Conservation (phyloP, 1,284 basidiomycete species). For the Wallemia mellicola region DNA sequence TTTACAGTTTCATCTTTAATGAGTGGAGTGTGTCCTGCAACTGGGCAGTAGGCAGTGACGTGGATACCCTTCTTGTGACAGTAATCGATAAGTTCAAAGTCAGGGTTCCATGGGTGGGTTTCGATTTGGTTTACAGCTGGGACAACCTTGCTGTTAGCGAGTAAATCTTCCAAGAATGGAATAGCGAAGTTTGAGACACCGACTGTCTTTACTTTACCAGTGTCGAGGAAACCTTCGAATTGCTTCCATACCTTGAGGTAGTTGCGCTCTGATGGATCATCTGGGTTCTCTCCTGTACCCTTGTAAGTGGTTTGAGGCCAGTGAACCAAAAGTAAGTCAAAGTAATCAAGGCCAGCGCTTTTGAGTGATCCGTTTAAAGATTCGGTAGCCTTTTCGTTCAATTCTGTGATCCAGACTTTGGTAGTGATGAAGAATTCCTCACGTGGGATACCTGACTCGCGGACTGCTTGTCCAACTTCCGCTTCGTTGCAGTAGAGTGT, state of each 20-base stretch:
- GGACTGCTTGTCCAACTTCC: not conserved
- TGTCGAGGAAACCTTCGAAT: not conserved
- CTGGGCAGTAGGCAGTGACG: constrained; percentile 53
- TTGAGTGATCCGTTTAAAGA: not conserved
- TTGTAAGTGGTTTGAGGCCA: not conserved
- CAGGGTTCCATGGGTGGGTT: constrained; percentile 39
- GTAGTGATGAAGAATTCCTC: not conserved
- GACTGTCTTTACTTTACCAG: not conserved
- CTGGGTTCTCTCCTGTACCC: not conserved
- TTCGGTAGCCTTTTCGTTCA: not conserved
- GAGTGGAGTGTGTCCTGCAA: constrained; percentile 37
- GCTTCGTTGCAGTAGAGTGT: not conserved
- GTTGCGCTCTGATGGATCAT: not conserved
- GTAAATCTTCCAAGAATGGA: constrained; percentile 33
- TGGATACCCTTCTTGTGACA: constrained; percentile 42
- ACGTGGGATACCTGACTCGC: not conserved
- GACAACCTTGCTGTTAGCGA: constrained; percentile 38
- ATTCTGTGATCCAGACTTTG: not conserved
- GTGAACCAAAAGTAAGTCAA: not conserved
- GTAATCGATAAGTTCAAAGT: constrained; percentile 35
- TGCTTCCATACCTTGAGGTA: not conserved
- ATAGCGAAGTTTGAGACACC: constrained; percentile 49
- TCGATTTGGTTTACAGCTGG: constrained; percentile 62
- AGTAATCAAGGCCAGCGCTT: not conserved
- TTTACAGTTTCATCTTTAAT: constrained; percentile 28